Percentiles rank a stretch among this genome's conserved stretches.
These are phyloP conservation scores for Cyanodermella asteris DNA, from an alignment of 2,329 filamentous ascomycete species.

Conservation along the genomic window DNA sequence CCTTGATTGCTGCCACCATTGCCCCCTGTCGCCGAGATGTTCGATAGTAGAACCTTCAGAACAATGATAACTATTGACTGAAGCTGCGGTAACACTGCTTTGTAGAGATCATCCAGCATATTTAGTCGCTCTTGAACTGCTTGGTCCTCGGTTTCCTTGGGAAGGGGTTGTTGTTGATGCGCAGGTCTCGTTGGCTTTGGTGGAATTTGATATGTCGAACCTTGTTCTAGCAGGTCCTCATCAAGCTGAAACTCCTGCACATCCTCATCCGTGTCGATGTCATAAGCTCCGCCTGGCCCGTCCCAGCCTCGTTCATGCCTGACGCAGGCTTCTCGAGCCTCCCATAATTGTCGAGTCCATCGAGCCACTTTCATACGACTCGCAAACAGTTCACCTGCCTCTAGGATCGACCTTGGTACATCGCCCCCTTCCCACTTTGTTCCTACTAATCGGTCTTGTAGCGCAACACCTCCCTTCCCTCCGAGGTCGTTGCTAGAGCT, in stretches of 20 bases:
- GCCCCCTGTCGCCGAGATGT: constrained; percentile 64
- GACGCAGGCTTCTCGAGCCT: constrained; percentile 76
- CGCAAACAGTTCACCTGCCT: constrained; percentile 82
- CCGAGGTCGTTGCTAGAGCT: constrained; percentile 73
- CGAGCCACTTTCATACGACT: constrained; percentile 77
- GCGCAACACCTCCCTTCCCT: constrained; percentile 62
- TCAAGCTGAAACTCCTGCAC: background rate
- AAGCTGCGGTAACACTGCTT: constrained; percentile 56
- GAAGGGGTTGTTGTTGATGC: background rate
- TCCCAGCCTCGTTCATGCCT: constrained; percentile 85
- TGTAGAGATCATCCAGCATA: constrained; percentile 64
- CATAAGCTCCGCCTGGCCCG: constrained; percentile 7
- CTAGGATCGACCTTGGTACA: constrained; percentile 80
- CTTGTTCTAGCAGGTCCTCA: background rate
- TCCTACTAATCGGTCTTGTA: constrained; percentile 61
- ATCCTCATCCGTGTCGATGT: constrained; percentile 8
- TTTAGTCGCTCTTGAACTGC: constrained; percentile 42
- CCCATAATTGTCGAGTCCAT: constrained; percentile 82
- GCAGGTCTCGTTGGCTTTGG: background rate
- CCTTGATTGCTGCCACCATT: constrained; percentile 28
- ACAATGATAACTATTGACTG: constrained; percentile 88
- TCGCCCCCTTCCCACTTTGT: constrained; percentile 85
- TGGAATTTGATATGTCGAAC: background rate
- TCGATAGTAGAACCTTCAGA: constrained; percentile 66
- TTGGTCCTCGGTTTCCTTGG: constrained; percentile 23